A percentile compares a stretch with the other conserved stretches of the same genome.
Conservation (phyloP, 305 asterid species). For the Coffea humblotiana region DNA sequence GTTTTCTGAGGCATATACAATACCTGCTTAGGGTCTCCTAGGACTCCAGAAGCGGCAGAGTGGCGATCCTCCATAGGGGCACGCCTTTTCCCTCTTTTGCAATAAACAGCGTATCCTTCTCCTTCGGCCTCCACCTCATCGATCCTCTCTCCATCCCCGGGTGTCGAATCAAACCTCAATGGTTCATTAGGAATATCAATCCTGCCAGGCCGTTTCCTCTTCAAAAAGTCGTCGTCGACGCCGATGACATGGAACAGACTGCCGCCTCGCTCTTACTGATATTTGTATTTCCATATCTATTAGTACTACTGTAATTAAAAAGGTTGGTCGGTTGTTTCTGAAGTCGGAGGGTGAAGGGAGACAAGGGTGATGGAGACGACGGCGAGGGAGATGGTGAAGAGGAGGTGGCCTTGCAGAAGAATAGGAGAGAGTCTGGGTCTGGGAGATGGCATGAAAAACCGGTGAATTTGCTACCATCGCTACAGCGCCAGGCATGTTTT, state of each 20-base stretch:
- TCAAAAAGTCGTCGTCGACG: slow-evolving; percentile 30
- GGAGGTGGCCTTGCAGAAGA: slow-evolving; percentile 40
- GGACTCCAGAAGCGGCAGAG: slow-evolving; percentile 41
- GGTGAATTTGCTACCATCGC: slow-evolving; percentile 54
- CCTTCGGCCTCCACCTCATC: slow-evolving; percentile 60
- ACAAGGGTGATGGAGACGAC: slow-evolving; percentile 23
- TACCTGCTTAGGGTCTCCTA: slow-evolving; percentile 63
- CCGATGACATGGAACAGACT: slow-evolving; percentile 1
- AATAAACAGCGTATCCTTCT: slow-evolving; percentile 61
- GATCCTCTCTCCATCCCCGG: slow-evolving; percentile 31
- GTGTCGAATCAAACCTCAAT: slow-evolving; percentile 27
- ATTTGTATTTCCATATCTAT: not conserved
- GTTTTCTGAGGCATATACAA: not conserved
- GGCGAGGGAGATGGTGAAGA: slow-evolving; percentile 40
- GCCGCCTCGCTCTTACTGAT: slow-evolving; percentile 17
- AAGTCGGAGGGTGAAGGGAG: slow-evolving; percentile 35
- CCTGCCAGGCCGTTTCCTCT: slow-evolving; percentile 77
- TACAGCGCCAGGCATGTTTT: slow-evolving; percentile 49
- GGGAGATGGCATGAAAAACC: slow-evolving; percentile 57
- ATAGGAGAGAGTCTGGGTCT: slow-evolving; percentile 50
- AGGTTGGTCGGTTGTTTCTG: slow-evolving; percentile 11
- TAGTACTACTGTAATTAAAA: not conserved
- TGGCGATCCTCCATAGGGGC: slow-evolving; percentile 74
- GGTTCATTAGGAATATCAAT: slow-evolving; percentile 49
- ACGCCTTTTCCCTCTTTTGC: slow-evolving; percentile 62